Conservation (phyloP, 352 stramenopile genomes). For the Phytophthora sojae region DNA sequence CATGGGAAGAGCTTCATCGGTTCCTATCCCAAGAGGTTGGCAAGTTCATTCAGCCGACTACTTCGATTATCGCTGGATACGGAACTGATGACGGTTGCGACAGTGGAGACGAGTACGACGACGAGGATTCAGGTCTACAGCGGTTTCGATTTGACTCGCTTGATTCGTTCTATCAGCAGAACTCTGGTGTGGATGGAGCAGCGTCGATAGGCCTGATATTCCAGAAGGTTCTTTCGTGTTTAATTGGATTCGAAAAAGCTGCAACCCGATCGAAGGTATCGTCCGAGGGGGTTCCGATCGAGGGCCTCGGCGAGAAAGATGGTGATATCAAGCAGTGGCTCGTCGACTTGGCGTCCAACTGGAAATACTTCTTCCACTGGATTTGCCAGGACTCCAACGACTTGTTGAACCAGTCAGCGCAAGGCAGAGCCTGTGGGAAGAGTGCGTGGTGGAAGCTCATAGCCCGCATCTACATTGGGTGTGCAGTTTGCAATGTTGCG, state of each 20-base stretch:
- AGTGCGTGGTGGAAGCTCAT: constrained; percentile 52
- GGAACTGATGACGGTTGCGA: constrained; percentile 24
- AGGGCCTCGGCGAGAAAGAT: constrained; percentile 25
- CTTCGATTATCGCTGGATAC: constrained; percentile 15
- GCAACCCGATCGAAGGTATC: constrained; percentile 28
- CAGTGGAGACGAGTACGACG: constrained; percentile 40
- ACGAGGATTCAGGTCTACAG: constrained; percentile 21
- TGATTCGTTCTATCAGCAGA: constrained; percentile 60
- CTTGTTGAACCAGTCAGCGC: constrained; percentile 24
- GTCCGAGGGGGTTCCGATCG: constrained; percentile 29
- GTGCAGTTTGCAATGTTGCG: constrained; percentile 53
- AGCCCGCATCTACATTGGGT: constrained; percentile 56
- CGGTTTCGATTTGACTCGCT: constrained; percentile 52
- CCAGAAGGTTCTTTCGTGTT: constrained; percentile 55
- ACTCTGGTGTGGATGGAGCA: constrained; percentile 53
- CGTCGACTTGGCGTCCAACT: constrained; percentile 53
- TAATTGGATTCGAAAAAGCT: constrained; percentile 53
- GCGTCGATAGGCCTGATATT: constrained; percentile 51
- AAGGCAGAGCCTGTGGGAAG: constrained; percentile 21
- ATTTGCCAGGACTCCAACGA: constrained; percentile 47
- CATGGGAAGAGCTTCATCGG: constrained; percentile 53
- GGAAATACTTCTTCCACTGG: constrained; percentile 67
- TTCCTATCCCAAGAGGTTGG: constrained; percentile 49
- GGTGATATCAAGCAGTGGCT: constrained; percentile 51
- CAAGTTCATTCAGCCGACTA: constrained; percentile 48